A percentile compares a stretch with the other conserved stretches of the same genome.
Conservation (phyloP, 495 filamentous ascomycete species). For the Penicillium odoratum region DNA sequence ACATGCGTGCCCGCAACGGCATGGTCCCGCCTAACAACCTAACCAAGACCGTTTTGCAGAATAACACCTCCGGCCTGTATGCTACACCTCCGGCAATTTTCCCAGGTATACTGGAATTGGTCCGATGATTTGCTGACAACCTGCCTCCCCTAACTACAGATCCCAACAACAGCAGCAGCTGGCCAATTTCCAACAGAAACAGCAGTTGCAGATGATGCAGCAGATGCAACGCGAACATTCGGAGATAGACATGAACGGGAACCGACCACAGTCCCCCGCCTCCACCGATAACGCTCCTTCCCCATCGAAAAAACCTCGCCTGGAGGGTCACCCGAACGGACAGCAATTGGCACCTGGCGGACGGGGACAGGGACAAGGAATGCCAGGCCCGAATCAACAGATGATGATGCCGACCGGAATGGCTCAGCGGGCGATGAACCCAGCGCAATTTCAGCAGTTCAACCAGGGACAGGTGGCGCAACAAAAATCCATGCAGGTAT, state of each 20-base stretch:
- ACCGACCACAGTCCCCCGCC: conserved; percentile 77
- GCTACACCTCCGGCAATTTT: conserved; percentile 15
- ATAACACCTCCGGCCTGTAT: conserved; percentile 56
- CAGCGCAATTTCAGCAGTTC: conserved; percentile 75
- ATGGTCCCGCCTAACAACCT: conserved; percentile 52
- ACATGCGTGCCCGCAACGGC: conserved; percentile 45
- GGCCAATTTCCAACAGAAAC: conserved; percentile 66
- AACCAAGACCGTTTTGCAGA: conserved; percentile 73
- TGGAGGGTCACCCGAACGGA: conserved; percentile 69
- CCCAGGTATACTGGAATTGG: not conserved
- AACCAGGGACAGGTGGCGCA: conserved; percentile 59
- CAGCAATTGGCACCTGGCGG: conserved; percentile 80
- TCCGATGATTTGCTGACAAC: not conserved
- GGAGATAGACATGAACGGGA: conserved; percentile 78
- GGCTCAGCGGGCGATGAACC: conserved; percentile 60
- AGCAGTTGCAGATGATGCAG: conserved; percentile 62
- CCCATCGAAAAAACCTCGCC: conserved; percentile 85
- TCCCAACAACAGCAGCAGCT: conserved; percentile 50
- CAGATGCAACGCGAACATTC: conserved; percentile 85
- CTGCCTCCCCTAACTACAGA: conserved; percentile 19
- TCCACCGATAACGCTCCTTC: conserved; percentile 87
- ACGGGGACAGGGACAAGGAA: conserved; percentile 67
- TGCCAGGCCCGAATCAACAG: conserved; percentile 65
- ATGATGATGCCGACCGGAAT: conserved; percentile 77
- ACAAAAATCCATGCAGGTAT: conserved; percentile 79